Base-by-base conservation (phyloP, 805 yeast genomes). In the Yarrowia osloensis region DNA sequence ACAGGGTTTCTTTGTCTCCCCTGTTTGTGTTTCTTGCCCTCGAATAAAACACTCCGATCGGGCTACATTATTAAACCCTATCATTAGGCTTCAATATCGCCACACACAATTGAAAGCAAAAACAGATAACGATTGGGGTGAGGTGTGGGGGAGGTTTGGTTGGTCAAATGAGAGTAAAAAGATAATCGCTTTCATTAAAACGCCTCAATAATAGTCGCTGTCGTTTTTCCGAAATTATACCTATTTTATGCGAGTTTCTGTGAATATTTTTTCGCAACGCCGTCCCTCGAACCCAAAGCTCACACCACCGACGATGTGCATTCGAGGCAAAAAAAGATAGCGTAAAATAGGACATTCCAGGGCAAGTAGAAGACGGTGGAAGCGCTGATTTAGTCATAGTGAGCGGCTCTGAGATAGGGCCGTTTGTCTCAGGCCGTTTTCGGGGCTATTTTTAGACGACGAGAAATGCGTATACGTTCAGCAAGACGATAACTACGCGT, bases 321-420 rank as follows among this genome's bases (percentile, higher is more conserved):
- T 50, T 21, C 9, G 26, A 1, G 21, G 55, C 55, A 50, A 50
- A 50, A 50, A 50, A 50, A 50, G 55, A 50, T 50, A 49, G 54
- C 35, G 11, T 21, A 6, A 4, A 7, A 24, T 15, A 13, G 5
- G 11, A 2, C 47, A 42, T 44, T 44, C 49, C 49, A 44, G 49
- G 49, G 49, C 29, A 44, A 24, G 19, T 24, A 6, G n/a, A 15
- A 15, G 49, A n/a, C 15, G 19, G 29, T 22, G 13, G 29, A 44
- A 44, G 22, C 7, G 21, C 22, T 7, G 11, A 35, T 4, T n/a
- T 3, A 19, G 42, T 39, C 22, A 35, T 8, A 1, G 42, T 39
- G 17, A 19, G 19, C 24, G 44, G 44, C 44, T 8, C 44, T 40
- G 2, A 17, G 19, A 15, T 15, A 1, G 19, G 8, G 17, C 1